Percentiles rank a stretch among this genome's conserved stretches.
Conservation (phyloP, 441 rosid genomes). For the Brassica balearica region DNA sequence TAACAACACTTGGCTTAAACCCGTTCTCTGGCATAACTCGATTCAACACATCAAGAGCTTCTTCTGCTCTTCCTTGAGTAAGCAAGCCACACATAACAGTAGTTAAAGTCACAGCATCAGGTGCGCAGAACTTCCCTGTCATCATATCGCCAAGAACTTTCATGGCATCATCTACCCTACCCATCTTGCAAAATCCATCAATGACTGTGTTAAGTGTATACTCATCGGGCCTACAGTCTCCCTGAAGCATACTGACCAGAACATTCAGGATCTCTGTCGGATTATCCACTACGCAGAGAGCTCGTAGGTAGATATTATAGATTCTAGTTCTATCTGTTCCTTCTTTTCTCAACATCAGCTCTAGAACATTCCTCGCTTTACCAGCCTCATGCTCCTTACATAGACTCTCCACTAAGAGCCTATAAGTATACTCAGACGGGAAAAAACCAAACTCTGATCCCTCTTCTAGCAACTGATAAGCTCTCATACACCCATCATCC, state of each 20-base stretch:
- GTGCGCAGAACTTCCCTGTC: slow-evolving; percentile 71
- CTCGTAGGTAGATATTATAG: slow-evolving; percentile 74
- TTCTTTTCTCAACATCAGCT: slow-evolving; percentile 61
- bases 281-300: slow-evolving; percentile 62
- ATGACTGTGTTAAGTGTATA: slow-evolving; percentile 78
- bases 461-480: slow-evolving; percentile 81
- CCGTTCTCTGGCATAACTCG: slow-evolving; percentile 59
- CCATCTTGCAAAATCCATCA: slow-evolving; percentile 81
- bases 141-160: slow-evolving; percentile 75
- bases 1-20: slow-evolving; percentile 61
- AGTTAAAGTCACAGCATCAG: slow-evolving; percentile 78
- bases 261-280: slow-evolving; percentile 72
- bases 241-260: slow-evolving; percentile 79
- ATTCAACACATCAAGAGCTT: slow-evolving; percentile 60
- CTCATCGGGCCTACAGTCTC: slow-evolving; percentile 70
- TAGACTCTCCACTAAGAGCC: slow-evolving; percentile 70
- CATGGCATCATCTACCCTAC: slow-evolving; percentile 72
- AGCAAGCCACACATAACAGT: slow-evolving; percentile 66
- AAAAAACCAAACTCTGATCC: slow-evolving; percentile 64
- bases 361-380: slow-evolving; percentile 64
- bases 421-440: slow-evolving; percentile 76
- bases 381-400: slow-evolving; percentile 59
- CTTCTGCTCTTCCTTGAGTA: slow-evolving; percentile 58
- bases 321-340: slow-evolving; percentile 63
- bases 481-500: slow-evolving; percentile 77